These are phyloP conservation scores for Diaporthe sp. DNA, from an alignment of 2,329 filamentous ascomycete genomes.

Conservation along the genomic window DNA sequence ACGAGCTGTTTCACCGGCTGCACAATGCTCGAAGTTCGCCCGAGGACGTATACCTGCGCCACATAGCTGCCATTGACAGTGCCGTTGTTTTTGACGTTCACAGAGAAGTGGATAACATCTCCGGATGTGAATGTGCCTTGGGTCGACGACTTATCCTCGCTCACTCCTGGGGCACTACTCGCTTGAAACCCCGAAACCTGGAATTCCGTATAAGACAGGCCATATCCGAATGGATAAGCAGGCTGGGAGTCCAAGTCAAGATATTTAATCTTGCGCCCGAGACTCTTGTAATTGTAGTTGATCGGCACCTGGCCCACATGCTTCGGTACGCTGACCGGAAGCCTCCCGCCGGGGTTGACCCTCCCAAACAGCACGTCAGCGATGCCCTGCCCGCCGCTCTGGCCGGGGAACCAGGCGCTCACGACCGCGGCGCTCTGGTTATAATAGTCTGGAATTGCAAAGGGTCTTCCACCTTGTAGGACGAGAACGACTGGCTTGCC, in stretches of 20 bases:
- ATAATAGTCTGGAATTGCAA: slow-evolving; percentile 57
- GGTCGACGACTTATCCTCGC: rapidly evolving
- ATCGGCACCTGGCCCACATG: slow-evolving; percentile 53
- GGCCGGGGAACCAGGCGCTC: slow-evolving; percentile 53
- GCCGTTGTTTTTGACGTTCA: slow-evolving; percentile 53
- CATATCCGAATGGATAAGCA: slow-evolving; percentile 53
- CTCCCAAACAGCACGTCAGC: slow-evolving; percentile 53
- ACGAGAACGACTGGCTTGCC: slow-evolving; percentile 58
- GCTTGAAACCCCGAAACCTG: slow-evolving; percentile 46
- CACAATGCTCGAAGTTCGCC: slow-evolving; percentile 55
- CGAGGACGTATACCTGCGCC: slow-evolving; percentile 57
- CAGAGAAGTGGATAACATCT: slow-evolving; percentile 54
- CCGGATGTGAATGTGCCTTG: slow-evolving; percentile 26
- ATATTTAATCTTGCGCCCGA: slow-evolving; percentile 48
- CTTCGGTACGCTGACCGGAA: slow-evolving; percentile 53
- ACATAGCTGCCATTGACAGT: slow-evolving; percentile 54
- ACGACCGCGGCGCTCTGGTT: slow-evolving; percentile 55
- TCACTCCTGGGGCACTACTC: background rate
- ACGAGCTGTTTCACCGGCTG: slow-evolving; percentile 60
- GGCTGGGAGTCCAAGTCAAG: slow-evolving; percentile 50
- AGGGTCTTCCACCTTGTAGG: slow-evolving; percentile 58
- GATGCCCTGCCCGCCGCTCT: slow-evolving; percentile 53
- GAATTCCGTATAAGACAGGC: slow-evolving; percentile 53
- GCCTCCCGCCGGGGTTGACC: slow-evolving; percentile 50
- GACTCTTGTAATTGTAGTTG: slow-evolving; percentile 53